Percentiles rank a stretch among this genome's conserved stretches.
Evolutionary conservation across 2,329 filamentous ascomycete genomes (phyloP).

Genomic region (Epichloe uncinata): DNA sequence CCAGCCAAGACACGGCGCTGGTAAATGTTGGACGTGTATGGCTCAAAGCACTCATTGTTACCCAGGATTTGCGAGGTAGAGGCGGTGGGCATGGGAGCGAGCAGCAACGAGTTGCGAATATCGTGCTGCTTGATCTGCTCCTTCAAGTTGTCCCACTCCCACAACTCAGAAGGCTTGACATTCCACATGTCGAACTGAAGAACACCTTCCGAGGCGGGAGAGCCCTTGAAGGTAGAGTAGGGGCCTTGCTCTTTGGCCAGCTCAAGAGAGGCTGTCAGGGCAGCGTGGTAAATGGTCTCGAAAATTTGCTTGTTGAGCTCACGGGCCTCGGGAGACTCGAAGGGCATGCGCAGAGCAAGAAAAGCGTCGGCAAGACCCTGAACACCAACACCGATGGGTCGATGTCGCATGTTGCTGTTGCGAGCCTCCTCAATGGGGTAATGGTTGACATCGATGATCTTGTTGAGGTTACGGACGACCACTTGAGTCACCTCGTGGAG

Average conservation of each 20-base stretch:
- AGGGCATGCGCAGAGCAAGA: slow-evolving; percentile 89
- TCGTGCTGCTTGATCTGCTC: slow-evolving; percentile 84
- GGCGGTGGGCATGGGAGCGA: slow-evolving; percentile 96
- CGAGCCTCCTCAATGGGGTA: slow-evolving; percentile 91
- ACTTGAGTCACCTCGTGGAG: slow-evolving; percentile 89
- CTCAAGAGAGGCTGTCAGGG: slow-evolving; percentile 77
- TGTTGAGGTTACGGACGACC: slow-evolving; percentile 91
- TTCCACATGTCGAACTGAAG: slow-evolving; percentile 99
- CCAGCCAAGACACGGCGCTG: slow-evolving; percentile 93
- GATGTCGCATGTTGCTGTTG: slow-evolving; percentile 95
- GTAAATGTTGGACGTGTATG: slow-evolving; percentile 99
- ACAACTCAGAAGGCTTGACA: slow-evolving; percentile 82
- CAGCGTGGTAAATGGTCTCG: slow-evolving; percentile 97
- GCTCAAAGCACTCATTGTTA: slow-evolving; percentile 99
- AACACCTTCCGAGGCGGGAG: slow-evolving; percentile 85
- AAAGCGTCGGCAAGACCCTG: slow-evolving; percentile 97
- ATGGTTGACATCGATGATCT: slow-evolving; percentile 96
- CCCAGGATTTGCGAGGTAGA: slow-evolving; percentile 95
- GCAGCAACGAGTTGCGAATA: slow-evolving; percentile 85
- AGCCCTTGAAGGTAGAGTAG: slow-evolving; percentile 86
- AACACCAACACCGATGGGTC: slow-evolving; percentile 91
- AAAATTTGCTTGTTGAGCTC: slow-evolving; percentile 97
- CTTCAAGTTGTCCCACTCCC: slow-evolving; percentile 90
- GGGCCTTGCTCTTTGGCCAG: slow-evolving; percentile 71
- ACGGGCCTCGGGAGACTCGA: slow-evolving; percentile 88